A percentile compares a stretch with the other conserved stretches of the same genome.
phyloP scores from a whole-genome alignment of 2,329 filamentous ascomycete genomes.

The Emmonsia crescens region DNA sequence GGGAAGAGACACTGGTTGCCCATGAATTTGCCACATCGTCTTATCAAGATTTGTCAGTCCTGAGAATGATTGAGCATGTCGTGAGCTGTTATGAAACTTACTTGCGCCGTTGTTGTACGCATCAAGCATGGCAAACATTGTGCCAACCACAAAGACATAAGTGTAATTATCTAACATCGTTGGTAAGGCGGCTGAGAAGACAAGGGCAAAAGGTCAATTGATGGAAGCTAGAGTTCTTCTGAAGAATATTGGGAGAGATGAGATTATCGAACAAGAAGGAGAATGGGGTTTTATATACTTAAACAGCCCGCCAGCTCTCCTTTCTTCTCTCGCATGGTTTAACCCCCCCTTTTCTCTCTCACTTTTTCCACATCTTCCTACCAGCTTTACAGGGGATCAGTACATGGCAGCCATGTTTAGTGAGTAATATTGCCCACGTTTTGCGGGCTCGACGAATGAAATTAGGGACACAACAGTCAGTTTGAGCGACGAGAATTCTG shows the following conservation, averaged over 20 bases:
- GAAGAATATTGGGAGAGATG: background rate
- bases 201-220: background rate
- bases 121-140: conserved; percentile 63
- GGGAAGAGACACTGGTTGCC: conserved; percentile 72
- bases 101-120: conserved; percentile 71
- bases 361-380: background rate
- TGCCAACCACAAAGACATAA: conserved; percentile 67
- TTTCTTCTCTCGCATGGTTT: background rate
- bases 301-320: background rate
- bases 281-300: background rate
- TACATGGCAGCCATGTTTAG: background rate
- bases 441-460: background rate
- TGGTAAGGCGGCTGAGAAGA: conserved; percentile 21
- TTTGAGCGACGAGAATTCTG: too few species aligned
- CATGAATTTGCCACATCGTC: conserved; percentile 79
- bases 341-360: background rate
- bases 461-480: background rate
- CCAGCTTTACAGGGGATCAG: background rate
- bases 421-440: background rate
- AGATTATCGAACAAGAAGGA: background rate
- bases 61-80: background rate
- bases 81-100: conserved; percentile 34
- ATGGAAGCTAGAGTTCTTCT: too few species aligned
- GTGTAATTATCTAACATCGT: conserved; percentile 52
- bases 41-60: conserved; percentile 20